A percentile compares a stretch with the other conserved stretches of the same genome.
Conservation (phyloP, 345 rosid genomes). For the Raphanus sativus region DNA sequence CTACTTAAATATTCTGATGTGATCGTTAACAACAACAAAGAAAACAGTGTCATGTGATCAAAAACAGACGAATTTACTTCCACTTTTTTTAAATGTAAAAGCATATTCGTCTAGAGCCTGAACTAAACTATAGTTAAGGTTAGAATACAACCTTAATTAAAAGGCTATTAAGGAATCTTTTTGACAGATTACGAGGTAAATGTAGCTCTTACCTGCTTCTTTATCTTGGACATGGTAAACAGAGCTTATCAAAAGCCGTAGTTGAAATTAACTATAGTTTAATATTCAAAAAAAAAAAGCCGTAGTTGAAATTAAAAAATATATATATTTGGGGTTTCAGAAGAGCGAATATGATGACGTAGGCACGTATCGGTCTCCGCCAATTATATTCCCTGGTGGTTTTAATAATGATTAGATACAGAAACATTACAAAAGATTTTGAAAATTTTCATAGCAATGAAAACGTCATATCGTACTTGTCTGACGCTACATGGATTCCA, state of each 20-base stretch:
- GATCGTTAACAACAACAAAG: neutral
- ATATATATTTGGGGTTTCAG: slow-evolving; percentile 9
- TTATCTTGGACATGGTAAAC: slow-evolving; percentile 9
- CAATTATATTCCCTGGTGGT: slow-evolving; percentile 30
- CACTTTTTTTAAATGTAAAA: neutral
- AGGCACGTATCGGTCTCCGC: slow-evolving; percentile 31
- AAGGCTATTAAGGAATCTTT: slow-evolving; percentile 29
- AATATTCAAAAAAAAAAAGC: slow-evolving; percentile 11
- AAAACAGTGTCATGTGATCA: neutral
- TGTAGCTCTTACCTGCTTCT: neutral
- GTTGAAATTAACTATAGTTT: neutral
- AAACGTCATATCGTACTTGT: slow-evolving; percentile 36
- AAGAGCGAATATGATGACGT: slow-evolving; percentile 42
- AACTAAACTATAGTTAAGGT: slow-evolving; percentile 6
- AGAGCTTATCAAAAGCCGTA: slow-evolving; percentile 28
- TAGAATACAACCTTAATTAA: slow-evolving; percentile 7
- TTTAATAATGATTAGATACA: slow-evolving; percentile 30
- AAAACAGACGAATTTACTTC: neutral
- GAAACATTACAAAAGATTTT: slow-evolving; percentile 34
- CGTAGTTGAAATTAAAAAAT: neutral
- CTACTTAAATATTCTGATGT: neutral
- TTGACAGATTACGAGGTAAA: slow-evolving; percentile 30
- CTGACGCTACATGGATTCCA: slow-evolving; percentile 35
- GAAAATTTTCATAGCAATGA: slow-evolving; percentile 16
- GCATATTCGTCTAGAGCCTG: slow-evolving; percentile 1